Evolutionary conservation across 148 eudicot genomes (phyloP).

Genomic region (Salicornia ramosissima): DNA sequence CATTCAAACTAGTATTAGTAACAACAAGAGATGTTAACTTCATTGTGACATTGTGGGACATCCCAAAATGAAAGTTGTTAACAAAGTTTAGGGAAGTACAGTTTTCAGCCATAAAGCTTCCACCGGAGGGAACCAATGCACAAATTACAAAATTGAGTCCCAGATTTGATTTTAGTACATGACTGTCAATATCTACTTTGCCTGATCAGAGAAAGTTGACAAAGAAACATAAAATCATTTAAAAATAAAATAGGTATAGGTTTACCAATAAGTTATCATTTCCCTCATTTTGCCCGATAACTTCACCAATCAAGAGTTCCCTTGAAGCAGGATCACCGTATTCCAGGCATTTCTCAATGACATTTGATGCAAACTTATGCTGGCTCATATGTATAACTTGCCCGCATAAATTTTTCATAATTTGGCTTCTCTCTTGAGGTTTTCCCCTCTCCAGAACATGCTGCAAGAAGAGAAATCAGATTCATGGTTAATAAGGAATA

Average conservation of each 20-base stretch:
- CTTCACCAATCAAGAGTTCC: slow-evolving; percentile 53
- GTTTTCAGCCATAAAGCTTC: no score
- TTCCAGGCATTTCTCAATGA: slow-evolving; percentile 68
- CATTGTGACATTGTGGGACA: no score
- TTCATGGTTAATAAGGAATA: slow-evolving; percentile 1
- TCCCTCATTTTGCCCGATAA: slow-evolving; percentile 52
- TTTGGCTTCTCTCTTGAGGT: slow-evolving; percentile 49
- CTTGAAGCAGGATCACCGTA: slow-evolving; percentile 49
- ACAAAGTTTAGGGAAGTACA: no score
- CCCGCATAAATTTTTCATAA: slow-evolving; percentile 48
- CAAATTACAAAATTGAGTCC: not conserved
- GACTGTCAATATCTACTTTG: not conserved
- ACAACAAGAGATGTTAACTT: no score
- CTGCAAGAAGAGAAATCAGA: slow-evolving; percentile 32
- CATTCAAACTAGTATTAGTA: not conserved
- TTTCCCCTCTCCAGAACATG: slow-evolving; percentile 74
- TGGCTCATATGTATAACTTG: slow-evolving; percentile 73
- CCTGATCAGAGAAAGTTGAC: not conserved
- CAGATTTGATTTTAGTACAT: not conserved
- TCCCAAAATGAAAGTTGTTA: no score
- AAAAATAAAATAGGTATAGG: not conserved
- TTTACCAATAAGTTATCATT: slow-evolving; percentile 62
- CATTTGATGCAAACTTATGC: slow-evolving; percentile 84
- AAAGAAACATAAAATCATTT: not conserved
- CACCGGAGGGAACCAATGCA: not conserved